Base-by-base conservation (phyloP, 2,329 filamentous ascomycete species). In the Cytospora piceae region DNA sequence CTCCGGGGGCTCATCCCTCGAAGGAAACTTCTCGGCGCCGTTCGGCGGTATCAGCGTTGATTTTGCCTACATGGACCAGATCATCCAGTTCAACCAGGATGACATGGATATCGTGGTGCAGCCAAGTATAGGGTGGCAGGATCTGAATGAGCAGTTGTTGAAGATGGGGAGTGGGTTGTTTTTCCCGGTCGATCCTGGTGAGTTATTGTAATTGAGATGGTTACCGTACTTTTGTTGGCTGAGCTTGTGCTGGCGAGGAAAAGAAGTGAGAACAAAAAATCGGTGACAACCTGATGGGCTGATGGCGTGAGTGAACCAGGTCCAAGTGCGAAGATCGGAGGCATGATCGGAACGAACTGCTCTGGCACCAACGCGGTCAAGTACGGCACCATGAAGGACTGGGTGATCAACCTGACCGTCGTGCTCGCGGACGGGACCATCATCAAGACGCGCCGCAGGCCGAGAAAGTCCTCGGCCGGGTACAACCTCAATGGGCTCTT, bases 101-200 rank as follows among this genome's bases (percentile, higher is more conserved):
- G 94, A 97, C 75, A 93, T 97, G 91, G 94, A 97, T 72, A 84
- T 97, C 58, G 91, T 96, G 5, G 93, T 97, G 3, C 94, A 97
- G 75, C 94, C 94, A 3, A 91, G 91, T 8, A 89, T 97, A 12
- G 90, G 90, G n/a, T 97, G 93, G 93, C 93, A 96, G 84, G 87
- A 91, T 61, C 79, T 97, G 65, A 97, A 97, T 72, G 87, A 90
- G 69, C 79, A 86, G 71, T 75, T 89, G 55, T 83, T 87, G 58
- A 87, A 91, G 72, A 86, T 90, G 76, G 83, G 86, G 49, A 89
- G 86, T 4, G 92, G 92, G 0, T 85, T 97, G 1, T 97, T 97
- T 79, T 96, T 97, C 74, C 94, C 94, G 0, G 89, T 96, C 15
- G 94, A 97, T 73, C 94, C 94, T 15, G 91, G 91, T 75, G 71